These are phyloP conservation scores for Candida qinlingensis DNA, from an alignment of 805 yeast species.

Conservation along the genomic window DNA sequence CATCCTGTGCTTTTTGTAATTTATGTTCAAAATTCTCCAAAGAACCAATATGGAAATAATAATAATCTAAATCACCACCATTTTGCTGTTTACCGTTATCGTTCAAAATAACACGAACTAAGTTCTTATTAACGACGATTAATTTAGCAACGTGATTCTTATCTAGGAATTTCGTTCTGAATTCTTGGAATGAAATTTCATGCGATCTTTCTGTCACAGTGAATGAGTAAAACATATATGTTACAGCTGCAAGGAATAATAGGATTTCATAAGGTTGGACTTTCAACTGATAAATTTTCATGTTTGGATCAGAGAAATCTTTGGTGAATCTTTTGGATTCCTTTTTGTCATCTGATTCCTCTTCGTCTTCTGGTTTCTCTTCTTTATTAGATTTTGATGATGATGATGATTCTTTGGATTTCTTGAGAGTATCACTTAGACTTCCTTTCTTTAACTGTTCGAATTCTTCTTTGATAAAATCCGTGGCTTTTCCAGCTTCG, in stretches of 20 bases:
- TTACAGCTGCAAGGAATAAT: constrained; percentile 26
- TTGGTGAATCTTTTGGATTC: constrained; percentile 19
- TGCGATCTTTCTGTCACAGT: constrained; percentile 29
- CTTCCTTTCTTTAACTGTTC: constrained; percentile 9
- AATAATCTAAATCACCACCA: constrained; percentile 33
- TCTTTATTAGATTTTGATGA: constrained; percentile 2
- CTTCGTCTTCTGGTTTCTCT: constrained; percentile 2
- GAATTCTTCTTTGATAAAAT: constrained; percentile 6
- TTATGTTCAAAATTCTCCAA: constrained; percentile 83
- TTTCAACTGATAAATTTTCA: constrained; percentile 26
- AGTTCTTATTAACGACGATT: constrained; percentile 68
- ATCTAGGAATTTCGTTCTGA: constrained; percentile 66
- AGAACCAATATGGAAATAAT: constrained; percentile 78
- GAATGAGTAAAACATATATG: constrained; percentile 27
- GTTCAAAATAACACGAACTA: constrained; percentile 64
- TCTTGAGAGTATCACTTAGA: constrained; percentile 10
- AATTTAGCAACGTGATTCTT: constrained; percentile 73
- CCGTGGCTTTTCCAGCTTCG: constrained; percentile 5
- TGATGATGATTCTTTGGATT: not conserved
- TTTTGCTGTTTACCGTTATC: constrained; percentile 43
- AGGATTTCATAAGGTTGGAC: constrained; percentile 31
- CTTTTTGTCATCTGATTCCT: not conserved
- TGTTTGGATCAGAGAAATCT: constrained; percentile 27
- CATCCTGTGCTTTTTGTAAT: constrained; percentile 70
- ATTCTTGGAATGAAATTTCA: constrained; percentile 90